A percentile compares a stretch with the other conserved stretches of the same genome.
Conservation (phyloP, 2,329 filamentous ascomycete genomes). For the Tolypocladium guangdongense region DNA sequence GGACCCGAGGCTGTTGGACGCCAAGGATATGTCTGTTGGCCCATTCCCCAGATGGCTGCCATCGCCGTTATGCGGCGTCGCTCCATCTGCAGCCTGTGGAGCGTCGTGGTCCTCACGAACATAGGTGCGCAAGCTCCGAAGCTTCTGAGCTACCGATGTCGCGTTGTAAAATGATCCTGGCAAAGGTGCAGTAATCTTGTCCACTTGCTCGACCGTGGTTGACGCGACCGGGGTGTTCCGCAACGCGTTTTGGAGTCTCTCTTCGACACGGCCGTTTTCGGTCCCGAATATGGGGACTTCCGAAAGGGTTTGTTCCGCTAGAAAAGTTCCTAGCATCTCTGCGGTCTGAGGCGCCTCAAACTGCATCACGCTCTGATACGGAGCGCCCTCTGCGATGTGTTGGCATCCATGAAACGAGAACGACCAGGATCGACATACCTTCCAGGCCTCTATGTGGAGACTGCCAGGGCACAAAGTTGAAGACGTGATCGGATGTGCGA, state of each 20-base stretch:
- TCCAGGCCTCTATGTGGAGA: conserved; percentile 45
- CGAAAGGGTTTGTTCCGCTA: conserved; percentile 41
- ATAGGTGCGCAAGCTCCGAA: conserved; percentile 33
- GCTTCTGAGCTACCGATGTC: conserved; percentile 35
- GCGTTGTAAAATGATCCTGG: conserved; percentile 31
- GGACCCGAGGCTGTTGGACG: conserved; percentile 29
- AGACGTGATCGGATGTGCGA: conserved; percentile 45
- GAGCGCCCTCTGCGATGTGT: conserved; percentile 29
- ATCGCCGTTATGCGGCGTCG: conserved; percentile 13
- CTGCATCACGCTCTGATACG: conserved; percentile 45
- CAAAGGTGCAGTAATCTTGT: conserved; percentile 22
- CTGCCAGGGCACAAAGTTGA: conserved; percentile 51
- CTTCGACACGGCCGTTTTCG: conserved; percentile 30
- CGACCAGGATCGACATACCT: conserved; percentile 23
- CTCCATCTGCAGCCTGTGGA: conserved; percentile 10
- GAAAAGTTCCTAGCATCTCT: conserved; percentile 42
- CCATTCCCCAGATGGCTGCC: conserved; percentile 18
- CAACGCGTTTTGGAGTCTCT: conserved; percentile 30
- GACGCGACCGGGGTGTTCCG: conserved; percentile 21
- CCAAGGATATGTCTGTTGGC: conserved; percentile 25
- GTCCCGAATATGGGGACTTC: conserved; percentile 47
- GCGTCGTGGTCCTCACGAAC: conserved; percentile 18
- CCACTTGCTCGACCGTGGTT: conserved; percentile 24
- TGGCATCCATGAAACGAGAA: conserved; percentile 3
- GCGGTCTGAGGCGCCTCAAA: conserved; percentile 44